Conservation (phyloP, 2,329 filamentous ascomycete species). For the Cryphonectria carpinicola region DNA sequence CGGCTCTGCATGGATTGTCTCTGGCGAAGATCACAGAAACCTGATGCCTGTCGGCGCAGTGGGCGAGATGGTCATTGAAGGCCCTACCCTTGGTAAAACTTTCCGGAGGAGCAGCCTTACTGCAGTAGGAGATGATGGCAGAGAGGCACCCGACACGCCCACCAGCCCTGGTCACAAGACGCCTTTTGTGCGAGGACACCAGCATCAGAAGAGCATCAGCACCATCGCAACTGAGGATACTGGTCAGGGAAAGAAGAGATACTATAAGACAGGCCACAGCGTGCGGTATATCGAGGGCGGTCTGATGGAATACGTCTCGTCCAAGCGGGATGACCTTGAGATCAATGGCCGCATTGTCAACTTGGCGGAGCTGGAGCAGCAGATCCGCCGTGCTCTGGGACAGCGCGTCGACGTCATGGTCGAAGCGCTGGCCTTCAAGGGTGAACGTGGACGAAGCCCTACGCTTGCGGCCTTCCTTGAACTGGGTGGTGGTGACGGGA, state of each 20-base stretch:
- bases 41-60: slow-evolving; percentile 56
- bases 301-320: slow-evolving; percentile 52
- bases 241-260: slow-evolving; percentile 39
- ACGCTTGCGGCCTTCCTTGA: slow-evolving; percentile 55
- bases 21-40: slow-evolving; percentile 52
- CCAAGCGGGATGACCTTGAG: slow-evolving; percentile 46
- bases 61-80: slow-evolving; percentile 55
- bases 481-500: slow-evolving; percentile 46
- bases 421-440: slow-evolving; percentile 50
- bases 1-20: slow-evolving; percentile 58
- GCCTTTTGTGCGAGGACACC: slow-evolving; percentile 33
- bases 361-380: slow-evolving; percentile 50
- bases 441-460: slow-evolving; percentile 41
- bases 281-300: slow-evolving; percentile 55
- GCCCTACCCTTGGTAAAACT: slow-evolving; percentile 50
- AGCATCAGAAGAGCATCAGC: slow-evolving; percentile 31
- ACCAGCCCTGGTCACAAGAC: slow-evolving; percentile 39
- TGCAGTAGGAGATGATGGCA: slow-evolving; percentile 10
- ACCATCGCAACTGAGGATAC: slow-evolving; percentile 30
- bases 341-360: slow-evolving; percentile 46
- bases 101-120: slow-evolving; percentile 24
- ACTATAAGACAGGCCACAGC: slow-evolving; percentile 55
- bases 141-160: slow-evolving; percentile 29
- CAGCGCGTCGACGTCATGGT: slow-evolving; percentile 53
- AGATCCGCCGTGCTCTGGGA: slow-evolving; percentile 51